A percentile compares a stretch with the other conserved stretches of the same genome.
phyloP scores from a whole-genome alignment of 495 filamentous ascomycete species.

The Monascus purpureus region DNA sequence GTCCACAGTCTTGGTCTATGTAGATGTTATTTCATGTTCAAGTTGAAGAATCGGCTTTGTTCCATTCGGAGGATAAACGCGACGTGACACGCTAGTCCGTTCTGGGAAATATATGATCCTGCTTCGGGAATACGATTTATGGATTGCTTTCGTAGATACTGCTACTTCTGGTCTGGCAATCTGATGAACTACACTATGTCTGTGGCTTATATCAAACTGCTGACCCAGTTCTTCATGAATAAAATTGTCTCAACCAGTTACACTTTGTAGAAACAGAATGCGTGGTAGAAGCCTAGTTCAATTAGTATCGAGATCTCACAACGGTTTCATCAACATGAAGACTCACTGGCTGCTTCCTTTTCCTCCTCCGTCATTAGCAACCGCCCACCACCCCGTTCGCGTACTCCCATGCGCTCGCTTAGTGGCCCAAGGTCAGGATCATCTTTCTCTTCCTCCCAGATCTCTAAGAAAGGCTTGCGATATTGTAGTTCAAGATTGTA shows the following conservation, averaged over 20 bases:
- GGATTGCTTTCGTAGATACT: no score
- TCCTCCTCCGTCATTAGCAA: constrained; percentile 64
- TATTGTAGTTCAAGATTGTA: constrained; percentile 93
- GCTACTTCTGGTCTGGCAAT: no score
- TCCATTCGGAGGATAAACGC: neutral
- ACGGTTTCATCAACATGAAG: no score
- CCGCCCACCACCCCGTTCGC: constrained; percentile 50
- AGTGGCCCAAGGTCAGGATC: constrained; percentile 63
- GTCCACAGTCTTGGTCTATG: no score
- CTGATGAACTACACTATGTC: no score
- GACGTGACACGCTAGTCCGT: neutral
- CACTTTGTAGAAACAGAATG: constrained; percentile 90
- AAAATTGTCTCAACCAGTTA: no score
- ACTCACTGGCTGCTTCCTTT: constrained; percentile 70
- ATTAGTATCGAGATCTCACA: constrained; percentile 6
- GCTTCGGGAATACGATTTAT: neutral
- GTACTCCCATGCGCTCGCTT: constrained; percentile 88
- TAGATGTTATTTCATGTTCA: neutral
- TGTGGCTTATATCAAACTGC: no score
- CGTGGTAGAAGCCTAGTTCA: constrained; percentile 59
- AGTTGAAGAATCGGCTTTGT: neutral
- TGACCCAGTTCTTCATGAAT: no score
- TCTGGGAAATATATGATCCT: neutral
- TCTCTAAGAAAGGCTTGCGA: constrained; percentile 72
- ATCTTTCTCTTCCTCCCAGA: constrained; percentile 82